Evolutionary conservation across 1,284 basidiomycete genomes (phyloP).

Genomic region (Coniferiporia weirii): DNA sequence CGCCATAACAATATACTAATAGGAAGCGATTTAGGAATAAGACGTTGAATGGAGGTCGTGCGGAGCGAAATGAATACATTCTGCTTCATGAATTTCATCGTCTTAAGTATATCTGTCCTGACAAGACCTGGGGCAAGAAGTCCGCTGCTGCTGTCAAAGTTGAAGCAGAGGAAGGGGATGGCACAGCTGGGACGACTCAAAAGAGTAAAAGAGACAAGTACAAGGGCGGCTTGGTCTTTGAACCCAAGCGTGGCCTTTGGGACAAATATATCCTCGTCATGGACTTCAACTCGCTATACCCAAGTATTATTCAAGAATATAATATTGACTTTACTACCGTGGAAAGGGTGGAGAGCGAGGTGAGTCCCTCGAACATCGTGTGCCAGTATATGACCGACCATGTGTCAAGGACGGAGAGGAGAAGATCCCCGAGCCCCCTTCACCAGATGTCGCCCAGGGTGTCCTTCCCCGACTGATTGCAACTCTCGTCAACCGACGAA

Average conservation of each 20-base stretch:
- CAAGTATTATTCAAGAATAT: constrained; percentile 99
- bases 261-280: constrained; percentile 98
- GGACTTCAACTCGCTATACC: constrained; percentile 99
- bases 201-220: constrained; percentile 91
- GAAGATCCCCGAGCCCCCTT: constrained; percentile 86
- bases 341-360: constrained; percentile 64
- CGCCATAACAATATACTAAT: background rate
- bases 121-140: constrained; percentile 87
- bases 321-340: constrained; percentile 99
- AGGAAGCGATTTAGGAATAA: constrained; percentile 64
- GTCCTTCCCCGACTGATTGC: constrained; percentile 95
- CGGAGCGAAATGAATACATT: constrained; percentile 99
- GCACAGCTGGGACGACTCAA: constrained; percentile 31
- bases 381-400: constrained; percentile 15
- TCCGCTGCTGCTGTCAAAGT: constrained; percentile 47
- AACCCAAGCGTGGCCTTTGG: constrained; percentile 95
- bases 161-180: constrained; percentile 61
- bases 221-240: constrained; percentile 97
- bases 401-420: constrained; percentile 58
- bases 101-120: constrained; percentile 94
- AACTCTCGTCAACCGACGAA: constrained; percentile 84
- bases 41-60: constrained; percentile 91
- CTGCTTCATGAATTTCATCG: constrained; percentile 96
- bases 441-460: constrained; percentile 71
- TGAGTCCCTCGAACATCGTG: constrained; percentile 27